Base-by-base conservation (phyloP, 2,329 filamentous ascomycete genomes). In the Penicillium sp. region DNA sequence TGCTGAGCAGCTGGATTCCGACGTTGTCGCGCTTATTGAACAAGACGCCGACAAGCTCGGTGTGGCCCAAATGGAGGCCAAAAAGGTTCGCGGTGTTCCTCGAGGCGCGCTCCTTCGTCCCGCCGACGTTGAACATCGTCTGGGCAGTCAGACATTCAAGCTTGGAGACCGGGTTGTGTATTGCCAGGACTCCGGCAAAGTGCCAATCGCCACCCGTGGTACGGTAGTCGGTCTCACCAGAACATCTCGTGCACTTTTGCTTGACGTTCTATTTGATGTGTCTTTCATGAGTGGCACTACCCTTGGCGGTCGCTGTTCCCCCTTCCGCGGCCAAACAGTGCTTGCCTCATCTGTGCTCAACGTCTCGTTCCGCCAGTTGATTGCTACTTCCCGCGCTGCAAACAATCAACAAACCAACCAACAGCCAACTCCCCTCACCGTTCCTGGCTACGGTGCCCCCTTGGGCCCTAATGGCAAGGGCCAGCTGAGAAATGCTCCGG, bases 281-380 rank as follows among this genome's bases (percentile, higher is more conserved):
- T 90, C 92, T 0, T 99, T 99, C 77, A 98, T 99, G 93, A 96
- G 92, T 71, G 95, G 95, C 63, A 97, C 93, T 1, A 95, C 91
- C 0, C 84, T 99, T 15, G 90, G 91, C 60, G 92, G 93, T 58
- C 89, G 95, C 60, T 96, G 94, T 73, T 92, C 92, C 28, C 88
- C 91, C 39, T 99, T 99, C 86, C 88, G 94, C 38, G 95, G 95
- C 54, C 93, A 95, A 74, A 97, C 95, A 0, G 92, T 99, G 4
- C 87, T 92, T 1, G 86, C 89, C 6, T 90, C 90, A n/a, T 90
- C 91, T 0, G 92, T 98, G 2, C 84, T 99, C 37, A 99, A 99
- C 77, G 81, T 96, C 58, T 89, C 88, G 1, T 83, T 93, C 71
- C 89, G 86, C 68, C 95, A 99, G 78, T 84, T 96, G 20, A 82